Percentiles rank a stretch among this genome's conserved stretches.
Conservation (phyloP, 345 rosid species). For the Passiflora organensis region DNA sequence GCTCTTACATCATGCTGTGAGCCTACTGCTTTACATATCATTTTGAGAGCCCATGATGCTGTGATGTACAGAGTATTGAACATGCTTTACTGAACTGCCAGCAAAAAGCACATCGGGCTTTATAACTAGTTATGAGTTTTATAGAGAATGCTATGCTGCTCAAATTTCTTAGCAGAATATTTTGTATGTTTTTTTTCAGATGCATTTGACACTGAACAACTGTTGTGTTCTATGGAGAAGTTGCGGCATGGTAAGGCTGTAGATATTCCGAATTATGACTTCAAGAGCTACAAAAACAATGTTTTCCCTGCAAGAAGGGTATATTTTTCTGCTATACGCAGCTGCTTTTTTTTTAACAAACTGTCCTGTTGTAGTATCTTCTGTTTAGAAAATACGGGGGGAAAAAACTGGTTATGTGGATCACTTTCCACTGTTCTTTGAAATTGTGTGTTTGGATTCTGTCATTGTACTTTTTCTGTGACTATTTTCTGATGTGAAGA, state of each 20-base stretch:
- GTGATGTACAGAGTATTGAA: neutral
- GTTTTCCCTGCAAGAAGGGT: conserved; percentile 32
- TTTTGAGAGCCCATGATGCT: neutral
- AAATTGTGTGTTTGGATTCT: neutral
- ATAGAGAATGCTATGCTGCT: neutral
- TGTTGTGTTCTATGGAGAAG: conserved; percentile 73
- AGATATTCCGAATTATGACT: conserved; percentile 91
- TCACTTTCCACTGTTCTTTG: neutral
- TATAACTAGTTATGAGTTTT: conserved; percentile 1
- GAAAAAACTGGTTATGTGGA: neutral
- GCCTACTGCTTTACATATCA: conserved; percentile 2
- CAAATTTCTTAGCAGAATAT: conserved; percentile 11
- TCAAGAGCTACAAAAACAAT: conserved; percentile 57
- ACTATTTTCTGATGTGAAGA: neutral
- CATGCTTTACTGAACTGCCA: neutral
- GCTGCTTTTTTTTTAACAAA: neutral
- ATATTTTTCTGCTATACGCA: neutral
- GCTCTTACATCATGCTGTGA: neutral
- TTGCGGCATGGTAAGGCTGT: conserved; percentile 86
- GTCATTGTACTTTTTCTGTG: neutral
- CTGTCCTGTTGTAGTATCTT: neutral
- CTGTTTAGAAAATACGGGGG: neutral
- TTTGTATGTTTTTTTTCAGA: conserved; percentile 45
- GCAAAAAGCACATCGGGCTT: neutral
- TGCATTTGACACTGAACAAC: conserved; percentile 84